Evolutionary conservation across 345 rosid species (phyloP).

Genomic region (Capsella bursapastoris): DNA sequence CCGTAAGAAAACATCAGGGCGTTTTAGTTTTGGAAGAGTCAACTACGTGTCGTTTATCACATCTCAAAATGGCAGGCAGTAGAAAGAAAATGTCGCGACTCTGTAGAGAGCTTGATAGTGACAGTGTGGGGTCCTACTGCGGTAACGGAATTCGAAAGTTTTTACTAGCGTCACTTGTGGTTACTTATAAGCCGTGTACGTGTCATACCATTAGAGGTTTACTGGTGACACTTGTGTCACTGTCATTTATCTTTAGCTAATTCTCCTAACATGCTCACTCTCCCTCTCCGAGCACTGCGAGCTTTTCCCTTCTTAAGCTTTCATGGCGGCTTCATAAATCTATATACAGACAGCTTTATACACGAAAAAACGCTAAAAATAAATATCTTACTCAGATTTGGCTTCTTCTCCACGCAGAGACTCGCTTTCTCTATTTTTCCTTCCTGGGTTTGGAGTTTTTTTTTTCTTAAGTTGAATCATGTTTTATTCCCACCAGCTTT

Average conservation of each 20-base stretch:
- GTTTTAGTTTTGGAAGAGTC: background rate
- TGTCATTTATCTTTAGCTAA: background rate
- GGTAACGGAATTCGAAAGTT: slow-evolving; percentile 31
- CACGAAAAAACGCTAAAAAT: background rate
- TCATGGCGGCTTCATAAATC: slow-evolving; percentile 37
- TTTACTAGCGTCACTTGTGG: slow-evolving; percentile 24
- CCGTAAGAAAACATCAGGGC: slow-evolving; percentile 17
- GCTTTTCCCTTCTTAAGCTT: slow-evolving; percentile 21
- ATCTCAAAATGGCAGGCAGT: slow-evolving; percentile 27
- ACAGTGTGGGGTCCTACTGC: slow-evolving; percentile 36
- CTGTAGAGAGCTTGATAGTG: slow-evolving; percentile 33
- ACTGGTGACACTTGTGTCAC: slow-evolving; percentile 7
- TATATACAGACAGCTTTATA: background rate
- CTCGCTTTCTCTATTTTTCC: slow-evolving; percentile 18
- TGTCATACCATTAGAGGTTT: background rate
- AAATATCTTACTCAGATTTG: slow-evolving; percentile 13
- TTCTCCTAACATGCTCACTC: slow-evolving; percentile 29
- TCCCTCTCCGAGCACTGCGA: slow-evolving; percentile 31
- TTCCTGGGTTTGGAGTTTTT: slow-evolving; percentile 18
- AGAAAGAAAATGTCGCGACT: background rate
- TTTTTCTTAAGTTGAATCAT: slow-evolving; percentile 42
- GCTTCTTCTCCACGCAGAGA: slow-evolving; percentile 4
- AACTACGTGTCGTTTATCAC: background rate
- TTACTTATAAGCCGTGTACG: background rate
- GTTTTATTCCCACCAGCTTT: slow-evolving; percentile 95